Conservation (phyloP, 495 filamentous ascomycete species). For the Penicillium longicatenatum region DNA sequence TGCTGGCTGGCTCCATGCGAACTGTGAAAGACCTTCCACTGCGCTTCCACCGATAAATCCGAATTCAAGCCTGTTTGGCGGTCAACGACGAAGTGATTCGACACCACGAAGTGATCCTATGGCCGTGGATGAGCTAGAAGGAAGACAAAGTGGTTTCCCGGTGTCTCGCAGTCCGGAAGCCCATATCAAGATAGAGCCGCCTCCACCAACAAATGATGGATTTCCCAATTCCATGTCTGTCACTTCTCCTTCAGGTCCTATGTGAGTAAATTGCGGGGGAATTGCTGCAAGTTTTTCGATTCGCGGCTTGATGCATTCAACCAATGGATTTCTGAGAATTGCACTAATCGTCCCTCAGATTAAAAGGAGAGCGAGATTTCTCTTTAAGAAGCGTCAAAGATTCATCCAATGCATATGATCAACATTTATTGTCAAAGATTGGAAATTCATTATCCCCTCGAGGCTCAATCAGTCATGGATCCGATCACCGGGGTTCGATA, state of each 20-base stretch:
- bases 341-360: constrained; percentile 40
- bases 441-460: constrained; percentile 63
- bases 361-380: constrained; percentile 60
- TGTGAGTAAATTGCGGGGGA: constrained; percentile 34
- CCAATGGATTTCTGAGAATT: background rate
- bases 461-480: constrained; percentile 53
- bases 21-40: constrained; percentile 37
- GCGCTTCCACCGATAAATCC: constrained; percentile 52
- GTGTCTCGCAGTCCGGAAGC: constrained; percentile 37
- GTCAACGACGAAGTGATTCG: constrained; percentile 37
- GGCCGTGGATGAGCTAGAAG: constrained; percentile 44
- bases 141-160: constrained; percentile 33
- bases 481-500: constrained; percentile 53
- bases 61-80: constrained; percentile 57
- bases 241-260: constrained; percentile 43
- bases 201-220: constrained; percentile 45
- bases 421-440: constrained; percentile 75
- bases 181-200: constrained; percentile 51
- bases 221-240: constrained; percentile 45
- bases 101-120: constrained; percentile 39
- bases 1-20: constrained; percentile 62
- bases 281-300: background rate
- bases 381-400: constrained; percentile 58
- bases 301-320: background rate
- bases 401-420: constrained; percentile 74